Percentiles rank a stretch among this genome's conserved stretches.
phyloP scores from a whole-genome alignment of 1,139 yeast species.

The Ogataea hybrid region DNA sequence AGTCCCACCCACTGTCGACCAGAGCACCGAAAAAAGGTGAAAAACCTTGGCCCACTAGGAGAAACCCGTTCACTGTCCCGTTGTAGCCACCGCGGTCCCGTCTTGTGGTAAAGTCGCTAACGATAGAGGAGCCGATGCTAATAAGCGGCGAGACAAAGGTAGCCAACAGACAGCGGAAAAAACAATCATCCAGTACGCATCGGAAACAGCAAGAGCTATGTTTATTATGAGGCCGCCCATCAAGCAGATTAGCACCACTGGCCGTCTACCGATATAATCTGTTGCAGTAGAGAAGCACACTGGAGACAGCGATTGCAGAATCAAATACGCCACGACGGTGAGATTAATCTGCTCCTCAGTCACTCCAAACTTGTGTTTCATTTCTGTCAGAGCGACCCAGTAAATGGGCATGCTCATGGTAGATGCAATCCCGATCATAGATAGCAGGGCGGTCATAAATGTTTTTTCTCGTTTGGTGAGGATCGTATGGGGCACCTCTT shows the following conservation, averaged over 20 bases:
- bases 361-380: slow-evolving; percentile 51
- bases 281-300: slow-evolving; percentile 63
- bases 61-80: slow-evolving; percentile 62
- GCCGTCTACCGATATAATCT: slow-evolving; percentile 68
- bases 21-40: slow-evolving; percentile 78
- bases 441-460: slow-evolving; percentile 38
- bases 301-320: slow-evolving; percentile 72
- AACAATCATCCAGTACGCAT: slow-evolving; percentile 51
- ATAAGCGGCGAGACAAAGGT: slow-evolving; percentile 69
- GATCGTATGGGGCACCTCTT: slow-evolving; percentile 32
- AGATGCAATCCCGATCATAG: slow-evolving; percentile 55
- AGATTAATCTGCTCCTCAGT: slow-evolving; percentile 57
- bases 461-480: slow-evolving; percentile 37
- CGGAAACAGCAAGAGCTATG: slow-evolving; percentile 56
- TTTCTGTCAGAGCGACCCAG: slow-evolving; percentile 63
- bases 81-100: slow-evolving; percentile 63
- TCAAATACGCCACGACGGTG: slow-evolving; percentile 67
- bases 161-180: slow-evolving; percentile 68
- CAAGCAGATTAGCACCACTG: slow-evolving; percentile 54
- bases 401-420: slow-evolving; percentile 69
- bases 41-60: slow-evolving; percentile 68
- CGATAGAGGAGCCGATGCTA: slow-evolving; percentile 62
- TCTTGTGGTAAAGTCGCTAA: slow-evolving; percentile 64
- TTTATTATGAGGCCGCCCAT: slow-evolving; percentile 53
- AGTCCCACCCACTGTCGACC: slow-evolving; percentile 55